Base-by-base conservation (phyloP, 148 eudicot species). In the Spergularia bocconei region DNA sequence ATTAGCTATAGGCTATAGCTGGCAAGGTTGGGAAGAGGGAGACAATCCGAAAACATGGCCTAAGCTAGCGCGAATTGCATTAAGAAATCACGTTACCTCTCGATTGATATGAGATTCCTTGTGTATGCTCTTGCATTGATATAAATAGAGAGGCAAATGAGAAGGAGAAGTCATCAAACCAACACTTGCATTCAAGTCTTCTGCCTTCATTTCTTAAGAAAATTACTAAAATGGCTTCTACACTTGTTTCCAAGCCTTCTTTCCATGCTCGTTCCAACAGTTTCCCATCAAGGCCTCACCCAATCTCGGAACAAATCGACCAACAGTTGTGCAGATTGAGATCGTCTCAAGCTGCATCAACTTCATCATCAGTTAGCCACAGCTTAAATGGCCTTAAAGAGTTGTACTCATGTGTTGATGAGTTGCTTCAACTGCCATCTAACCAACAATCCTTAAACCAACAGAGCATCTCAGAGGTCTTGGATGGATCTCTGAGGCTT, bases 401-500 rank as follows among this genome's bases (percentile, higher is more conserved):
- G 16, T 41, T 82, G 72, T 80, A 79, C 10, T 65, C 47, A 33
- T 78, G 62, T 44, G 67, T 84, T 21, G 82, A 75, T 69, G 85
- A 84, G 67, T 75, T 86, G 44, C 80, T 84, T 19, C 82, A 72
- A 15, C 19, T 80, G 51, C 85, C 80, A 2, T 63, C 63, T 58
- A 76, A 61, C 20, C 84, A 81, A 71, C 75, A 76, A 61, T 33
- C 23, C 41, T 44, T 80, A 2, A 29, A 29, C 36, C 36, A 29
- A 29, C 36, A 29, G 36, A 29, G 36, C 36, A 29, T 29, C 36
- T 29, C 36, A 29, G 36, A 70, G 20, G 63, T 65, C n/a, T 74
- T 82, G 61, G 87, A 84, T 38, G 82, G 85, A 29, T 80, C 84
- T 69, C 71, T 86, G 7, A 70, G 75, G 74, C 79, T 88, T 29